phyloP scores from a whole-genome alignment of 805 yeast genomes.

The Wickerhamiella alocasiicola region DNA sequence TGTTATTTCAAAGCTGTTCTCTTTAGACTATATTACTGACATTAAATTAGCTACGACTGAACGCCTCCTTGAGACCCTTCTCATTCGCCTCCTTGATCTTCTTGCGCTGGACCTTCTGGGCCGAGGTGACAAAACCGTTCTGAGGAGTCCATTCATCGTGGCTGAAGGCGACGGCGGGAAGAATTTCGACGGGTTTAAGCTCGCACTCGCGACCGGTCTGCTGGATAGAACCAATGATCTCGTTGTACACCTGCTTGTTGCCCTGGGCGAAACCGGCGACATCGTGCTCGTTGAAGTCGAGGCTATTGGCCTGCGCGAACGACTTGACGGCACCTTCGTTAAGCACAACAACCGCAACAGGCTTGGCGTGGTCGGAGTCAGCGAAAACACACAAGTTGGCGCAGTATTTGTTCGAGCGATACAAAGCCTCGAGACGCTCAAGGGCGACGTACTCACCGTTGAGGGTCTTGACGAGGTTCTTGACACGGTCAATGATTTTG shows the following conservation, averaged over 20 bases:
- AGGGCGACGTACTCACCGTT: conserved; percentile 97
- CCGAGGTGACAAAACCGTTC: conserved; percentile 84
- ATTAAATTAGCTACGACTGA: conserved; percentile 25
- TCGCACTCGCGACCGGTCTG: conserved; percentile 74
- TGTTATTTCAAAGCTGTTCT: no score
- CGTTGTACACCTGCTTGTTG: conserved; percentile 43
- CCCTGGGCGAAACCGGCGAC: conserved; percentile 32
- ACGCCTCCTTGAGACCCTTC: conserved; percentile 55
- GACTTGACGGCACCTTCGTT: conserved; percentile 52
- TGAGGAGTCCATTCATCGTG: conserved; percentile 98
- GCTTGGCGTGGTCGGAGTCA: conserved; percentile 76
- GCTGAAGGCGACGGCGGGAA: conserved; percentile 63
- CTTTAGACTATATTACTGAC: no score
- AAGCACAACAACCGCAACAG: conserved; percentile 82
- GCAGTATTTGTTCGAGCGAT: conserved; percentile 70
- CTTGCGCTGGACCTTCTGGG: conserved; percentile 91
- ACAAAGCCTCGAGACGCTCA: conserved; percentile 83
- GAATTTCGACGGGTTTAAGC: conserved; percentile 70
- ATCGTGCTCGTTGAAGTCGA: conserved; percentile 40
- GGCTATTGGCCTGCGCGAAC: conserved; percentile 39
- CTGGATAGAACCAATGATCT: conserved; percentile 46
- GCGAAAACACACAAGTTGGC: conserved; percentile 86
- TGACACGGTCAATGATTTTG: conserved; percentile 81
- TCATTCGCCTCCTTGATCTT: conserved; percentile 64
- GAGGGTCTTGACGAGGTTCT: conserved; percentile 87